Conservation (phyloP, 352 stramenopile species). For the Pythium monospermum region DNA sequence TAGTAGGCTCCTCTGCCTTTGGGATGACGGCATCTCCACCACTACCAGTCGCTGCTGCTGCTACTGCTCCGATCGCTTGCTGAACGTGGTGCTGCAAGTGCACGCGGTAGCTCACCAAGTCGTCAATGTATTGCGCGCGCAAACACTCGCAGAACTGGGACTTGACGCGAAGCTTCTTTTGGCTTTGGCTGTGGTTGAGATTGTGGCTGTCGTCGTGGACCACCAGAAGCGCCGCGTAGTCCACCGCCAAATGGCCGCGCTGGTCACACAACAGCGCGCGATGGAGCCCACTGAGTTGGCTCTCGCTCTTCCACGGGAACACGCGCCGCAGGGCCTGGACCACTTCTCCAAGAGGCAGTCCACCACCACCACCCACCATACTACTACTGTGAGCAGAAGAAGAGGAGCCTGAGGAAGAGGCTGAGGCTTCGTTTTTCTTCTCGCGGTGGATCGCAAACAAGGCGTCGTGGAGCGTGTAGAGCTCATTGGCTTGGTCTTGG, state of each 20-base stretch:
- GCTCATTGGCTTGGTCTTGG: slow-evolving; percentile 34
- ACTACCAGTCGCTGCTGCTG: too few relatives aligned
- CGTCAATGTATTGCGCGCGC: slow-evolving; percentile 52
- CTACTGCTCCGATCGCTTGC: slow-evolving; percentile 5
- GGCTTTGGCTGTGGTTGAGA: background rate
- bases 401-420: too few relatives aligned
- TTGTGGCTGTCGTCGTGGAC: slow-evolving; percentile 15
- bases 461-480: slow-evolving; percentile 42
- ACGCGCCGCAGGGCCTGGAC: slow-evolving; percentile 36
- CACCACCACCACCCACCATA: background rate
- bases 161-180: slow-evolving; percentile 1
- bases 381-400: too few relatives aligned
- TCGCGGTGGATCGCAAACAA: slow-evolving; percentile 48
- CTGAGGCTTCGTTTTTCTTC: slow-evolving; percentile 20
- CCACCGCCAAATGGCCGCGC: slow-evolving; percentile 27
- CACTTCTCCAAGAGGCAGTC: slow-evolving; percentile 39
- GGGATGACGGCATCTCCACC: too few relatives aligned
- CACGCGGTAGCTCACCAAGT: slow-evolving; percentile 41
- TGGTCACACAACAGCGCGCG: slow-evolving; percentile 41
- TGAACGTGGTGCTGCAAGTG: slow-evolving; percentile 37
- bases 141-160: slow-evolving; percentile 34
- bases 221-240: slow-evolving; percentile 41
- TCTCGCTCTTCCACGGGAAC: slow-evolving; percentile 65
- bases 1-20: background rate
- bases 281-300: slow-evolving; percentile 33